Evolutionary conservation across 768 basidiomycete genomes (phyloP), one percentile per base, ranked within the genome.

Genomic region (Mycena pura): DNA sequence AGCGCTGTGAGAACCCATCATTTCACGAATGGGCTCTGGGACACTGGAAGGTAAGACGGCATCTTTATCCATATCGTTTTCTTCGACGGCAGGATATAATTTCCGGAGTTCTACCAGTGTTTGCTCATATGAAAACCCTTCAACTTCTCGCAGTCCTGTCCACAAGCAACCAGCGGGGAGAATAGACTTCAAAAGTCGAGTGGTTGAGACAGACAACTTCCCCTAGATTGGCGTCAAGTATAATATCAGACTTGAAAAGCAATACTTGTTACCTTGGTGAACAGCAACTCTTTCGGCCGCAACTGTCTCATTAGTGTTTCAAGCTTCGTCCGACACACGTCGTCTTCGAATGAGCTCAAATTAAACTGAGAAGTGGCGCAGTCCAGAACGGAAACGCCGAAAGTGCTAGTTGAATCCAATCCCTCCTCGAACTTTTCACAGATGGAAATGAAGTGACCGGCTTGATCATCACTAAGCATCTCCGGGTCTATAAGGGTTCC

Each of bases 321-420:
- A 59, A 99, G 75, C 72, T 88, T 91, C 5, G 97, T 99, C 31
- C 94, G 84, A 70, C 92, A 96, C 13, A 93, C 82, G 71, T 99
- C 97, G 67, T 99, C 97, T 58, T 91, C 86, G 73, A 99, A 97
- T 1, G 84, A 81, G 55, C 92, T 91, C 69, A 99, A 72, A 70
- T 94, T 90, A 80, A 99, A 99, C 72, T 96, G 92, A 43, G 94
- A 96, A 0, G 97, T 99, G 3, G 97, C 85, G 60, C 95, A 96
- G 72, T 99, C 97, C 68, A 99, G 75, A 8, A 95, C 88, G 70
- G 93, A 96, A 39, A 98, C 77, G 0, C 97, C 97, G 68, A 97
- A 99, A 22, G 79, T 82, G 52, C 86, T 84, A 15, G 74, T 73
- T 5, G 68, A 69, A 46, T 80, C 79, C 5, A 71, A 60, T 7